These are phyloP conservation scores for Moricandia moricandioides DNA, from an alignment of 345 rosid species.

Conservation along the genomic window DNA sequence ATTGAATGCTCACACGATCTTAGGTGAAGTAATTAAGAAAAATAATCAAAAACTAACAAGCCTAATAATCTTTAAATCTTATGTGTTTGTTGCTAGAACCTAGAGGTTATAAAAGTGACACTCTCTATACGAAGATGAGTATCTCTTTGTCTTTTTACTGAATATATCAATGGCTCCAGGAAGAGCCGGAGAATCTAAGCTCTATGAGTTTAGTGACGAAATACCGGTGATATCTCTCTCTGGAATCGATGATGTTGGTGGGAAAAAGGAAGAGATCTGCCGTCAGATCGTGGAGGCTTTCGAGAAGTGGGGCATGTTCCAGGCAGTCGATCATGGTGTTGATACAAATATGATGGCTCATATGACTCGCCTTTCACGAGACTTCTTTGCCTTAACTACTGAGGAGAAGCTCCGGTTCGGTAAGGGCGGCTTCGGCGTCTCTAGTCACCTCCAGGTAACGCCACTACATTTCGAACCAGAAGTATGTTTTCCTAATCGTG, in stretches of 20 bases:
- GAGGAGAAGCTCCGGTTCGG: slow-evolving; percentile 84
- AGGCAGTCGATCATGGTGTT: slow-evolving; percentile 84
- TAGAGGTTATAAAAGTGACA: background rate
- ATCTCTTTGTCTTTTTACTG: background rate
- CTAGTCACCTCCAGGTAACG: slow-evolving; percentile 87
- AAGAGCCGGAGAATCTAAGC: background rate
- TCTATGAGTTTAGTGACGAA: slow-evolving; percentile 58
- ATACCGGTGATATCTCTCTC: slow-evolving; percentile 78
- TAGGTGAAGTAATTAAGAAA: too few relatives aligned
- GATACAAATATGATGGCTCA: slow-evolving; percentile 49
- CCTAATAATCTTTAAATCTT: too few relatives aligned
- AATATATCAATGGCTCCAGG: background rate
- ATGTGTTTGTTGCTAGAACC: background rate
- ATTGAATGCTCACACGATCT: too few relatives aligned
- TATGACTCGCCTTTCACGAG: slow-evolving; percentile 67
- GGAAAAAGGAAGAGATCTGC: slow-evolving; percentile 58
- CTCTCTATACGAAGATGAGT: background rate
- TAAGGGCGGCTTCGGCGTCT: slow-evolving; percentile 87
- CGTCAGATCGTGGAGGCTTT: slow-evolving; percentile 77
- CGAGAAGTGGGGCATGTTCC: slow-evolving; percentile 92
- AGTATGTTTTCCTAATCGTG: background rate
- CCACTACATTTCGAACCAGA: background rate
- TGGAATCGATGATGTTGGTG: slow-evolving; percentile 58
- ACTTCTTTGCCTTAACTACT: slow-evolving; percentile 67
- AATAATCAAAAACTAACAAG: too few relatives aligned